phyloP scores from a whole-genome alignment of 371 early-diverging fungal species.

The Fennellomyces sp. region DNA sequence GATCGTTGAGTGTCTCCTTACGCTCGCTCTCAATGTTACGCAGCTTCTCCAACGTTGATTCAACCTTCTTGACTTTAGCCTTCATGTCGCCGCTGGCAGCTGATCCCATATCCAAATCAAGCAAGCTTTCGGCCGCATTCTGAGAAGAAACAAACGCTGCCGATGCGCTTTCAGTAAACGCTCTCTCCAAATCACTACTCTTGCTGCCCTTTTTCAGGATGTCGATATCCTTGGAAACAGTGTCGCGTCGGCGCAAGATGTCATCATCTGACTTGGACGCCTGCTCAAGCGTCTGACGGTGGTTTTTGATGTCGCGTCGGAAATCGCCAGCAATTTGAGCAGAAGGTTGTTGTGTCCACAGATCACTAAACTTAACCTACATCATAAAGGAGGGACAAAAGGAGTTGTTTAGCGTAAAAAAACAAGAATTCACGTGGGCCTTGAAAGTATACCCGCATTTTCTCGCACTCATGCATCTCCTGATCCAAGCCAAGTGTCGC shows the following conservation, averaged over 20 bases:
- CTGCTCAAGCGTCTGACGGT: slow-evolving; percentile 79
- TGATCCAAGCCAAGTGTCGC: slow-evolving; percentile 70
- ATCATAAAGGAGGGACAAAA: background rate
- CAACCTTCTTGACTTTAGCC: slow-evolving; percentile 64
- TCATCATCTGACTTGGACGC: slow-evolving; percentile 76
- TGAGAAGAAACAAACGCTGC: background rate
- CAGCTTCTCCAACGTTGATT: slow-evolving; percentile 73
- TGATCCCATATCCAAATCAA: slow-evolving; percentile 61
- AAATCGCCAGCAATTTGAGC: slow-evolving; percentile 71
- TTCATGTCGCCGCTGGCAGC: slow-evolving; percentile 27
- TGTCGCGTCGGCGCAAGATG: slow-evolving; percentile 58
- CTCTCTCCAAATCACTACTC: slow-evolving; percentile 62
- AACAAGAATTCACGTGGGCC: background rate
- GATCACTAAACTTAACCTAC: slow-evolving; percentile 70
- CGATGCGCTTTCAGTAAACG: slow-evolving; percentile 48
- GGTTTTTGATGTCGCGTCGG: slow-evolving; percentile 78
- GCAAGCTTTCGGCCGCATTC: slow-evolving; percentile 45
- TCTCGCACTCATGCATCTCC: slow-evolving; percentile 88
- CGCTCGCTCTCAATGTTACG: slow-evolving; percentile 81
- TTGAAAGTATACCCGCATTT: slow-evolving; percentile 57
- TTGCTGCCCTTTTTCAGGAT: slow-evolving; percentile 62
- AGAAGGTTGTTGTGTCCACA: slow-evolving; percentile 86
- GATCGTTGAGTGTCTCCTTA: slow-evolving; percentile 73
- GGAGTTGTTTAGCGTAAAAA: background rate
- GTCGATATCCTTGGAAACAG: slow-evolving; percentile 55